Evolutionary conservation across 2,329 filamentous ascomycete genomes (phyloP), one percentile per base, ranked within the genome.

Genomic region (Seiridium cupressi): DNA sequence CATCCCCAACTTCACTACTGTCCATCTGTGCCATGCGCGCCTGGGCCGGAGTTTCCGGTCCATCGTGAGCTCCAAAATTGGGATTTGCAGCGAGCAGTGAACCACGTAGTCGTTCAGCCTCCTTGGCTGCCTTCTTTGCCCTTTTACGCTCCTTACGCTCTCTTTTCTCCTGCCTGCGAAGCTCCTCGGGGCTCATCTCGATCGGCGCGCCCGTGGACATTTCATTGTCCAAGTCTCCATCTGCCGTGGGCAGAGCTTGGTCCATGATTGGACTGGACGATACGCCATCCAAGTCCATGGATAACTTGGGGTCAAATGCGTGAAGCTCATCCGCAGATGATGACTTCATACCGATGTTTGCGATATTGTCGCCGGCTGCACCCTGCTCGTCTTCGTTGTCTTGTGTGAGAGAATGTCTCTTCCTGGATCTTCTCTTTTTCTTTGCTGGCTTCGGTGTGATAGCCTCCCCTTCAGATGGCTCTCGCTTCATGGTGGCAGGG

Each of bases 41-140:
- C 44, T 58, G 38, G 7, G 11, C 55, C 3, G 40, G 44, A 10
- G 34, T 5, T 32, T 59, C 48, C 13, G 57, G 31, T n/a, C 46
- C 40, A 13, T 44, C 36, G 32, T 59, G 57, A 26, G n/a, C 26
- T 26, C 48, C 57, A 53, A 59, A 59, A 31, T 46, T 54, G 48
- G 57, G 49, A n/a, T 57, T 51, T 60, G 51, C 18, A n/a, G 44
- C 38, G 31, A 60, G 53, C 11, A 51, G 40, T 6, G 44, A 34
- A 32, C 10, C 9, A 18, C 49, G 49, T 11, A 53, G 34, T 10
- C 31, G 13, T 47, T 51, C 38, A 48, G 49, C 49, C 35, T 53
- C 34, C 46, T 54, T 60, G 34, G 57, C 62, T 78, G 80, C 65
- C 67, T 80, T 44, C 70, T 73, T 34, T 79, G 78, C 77, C 79